Evolutionary conservation across 139 green algal genomes (phyloP), one percentile per base, ranked within the genome.

Genomic region (Volvox reticuliferus): DNA sequence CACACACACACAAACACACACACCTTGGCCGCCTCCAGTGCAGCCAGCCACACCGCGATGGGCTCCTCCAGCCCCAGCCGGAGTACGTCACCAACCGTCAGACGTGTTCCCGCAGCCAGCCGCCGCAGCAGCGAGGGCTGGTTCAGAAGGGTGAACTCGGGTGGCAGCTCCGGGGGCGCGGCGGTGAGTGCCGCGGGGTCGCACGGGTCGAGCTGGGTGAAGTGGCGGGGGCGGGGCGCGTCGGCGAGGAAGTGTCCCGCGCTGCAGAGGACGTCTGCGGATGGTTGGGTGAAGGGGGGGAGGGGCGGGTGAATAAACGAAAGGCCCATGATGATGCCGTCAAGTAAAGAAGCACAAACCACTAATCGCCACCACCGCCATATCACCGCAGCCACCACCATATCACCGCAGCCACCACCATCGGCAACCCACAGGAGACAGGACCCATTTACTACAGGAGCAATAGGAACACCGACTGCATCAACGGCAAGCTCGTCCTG

Each of bases 1-100:
- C 77, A 62, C 44, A 65, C 62, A 6, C 19, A 12, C 62, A 2
- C 19, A 6, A 36, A 55, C 5, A 55, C 44, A 55, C 44, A 1
- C 36, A 90, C 86, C 86, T 90, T 90, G 9, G 73, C 86, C 36
- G 86, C 86, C 14, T 84, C 75, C 61, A 67, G 21, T 16, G 86
- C 86, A 71, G 55, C 86, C 50, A 85, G 86, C 86, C 86, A 90
- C 30, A 77, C 14, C 19, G 22, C 68, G 14, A 90, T 36, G 6
- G 86, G 86, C 50, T 90, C 86, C 50, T 36, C n/a, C 55, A 85
- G 21, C 13, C 65, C 30, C 50, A 77, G 26, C 12, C 50, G 50
- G 28, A 82, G 12, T 50, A 65, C 0, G 71, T 84, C 86, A 2
- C 0, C 18, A 21, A 89, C 86, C 44, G 61, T 71, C 50, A 90